Conservation (phyloP, 768 basidiomycete genomes). For the Mycena rosella region DNA sequence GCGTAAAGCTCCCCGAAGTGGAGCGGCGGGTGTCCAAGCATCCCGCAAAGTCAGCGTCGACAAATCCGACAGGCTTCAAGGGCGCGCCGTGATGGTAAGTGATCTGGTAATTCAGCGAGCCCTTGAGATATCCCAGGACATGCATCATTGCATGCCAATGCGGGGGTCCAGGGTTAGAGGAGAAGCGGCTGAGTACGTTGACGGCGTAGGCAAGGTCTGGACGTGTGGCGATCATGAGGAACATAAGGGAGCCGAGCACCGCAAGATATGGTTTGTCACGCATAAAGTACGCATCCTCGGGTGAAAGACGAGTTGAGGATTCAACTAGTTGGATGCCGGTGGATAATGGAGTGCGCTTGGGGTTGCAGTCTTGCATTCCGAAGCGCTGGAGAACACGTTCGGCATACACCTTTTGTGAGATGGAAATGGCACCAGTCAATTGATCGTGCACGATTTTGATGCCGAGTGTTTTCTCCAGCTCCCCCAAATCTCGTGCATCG, state of each 20-base stretch:
- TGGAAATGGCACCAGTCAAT: constrained; percentile 27
- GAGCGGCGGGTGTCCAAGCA: neutral
- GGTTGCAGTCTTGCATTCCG: constrained; percentile 13
- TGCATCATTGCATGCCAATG: constrained; percentile 46
- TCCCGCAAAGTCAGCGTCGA: neutral
- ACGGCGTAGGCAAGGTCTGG: constrained; percentile 27
- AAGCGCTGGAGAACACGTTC: constrained; percentile 41
- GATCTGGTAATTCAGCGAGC: constrained; percentile 38
- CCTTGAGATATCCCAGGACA: constrained; percentile 46
- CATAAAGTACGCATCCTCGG: constrained; percentile 9
- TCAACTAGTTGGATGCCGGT: neutral
- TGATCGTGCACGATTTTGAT: constrained; percentile 43
- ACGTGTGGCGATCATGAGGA: constrained; percentile 22
- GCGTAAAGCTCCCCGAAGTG: constrained; percentile 9
- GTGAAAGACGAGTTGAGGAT: neutral
- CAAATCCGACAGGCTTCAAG: neutral
- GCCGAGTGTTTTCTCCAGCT: constrained; percentile 36
- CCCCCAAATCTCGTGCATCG: neutral
- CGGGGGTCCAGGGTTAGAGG: constrained; percentile 29
- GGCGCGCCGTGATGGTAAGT: constrained; percentile 34
- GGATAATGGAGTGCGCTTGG: constrained; percentile 3
- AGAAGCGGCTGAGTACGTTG: constrained; percentile 12
- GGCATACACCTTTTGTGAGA: constrained; percentile 47
- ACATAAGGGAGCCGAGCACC: constrained; percentile 34
- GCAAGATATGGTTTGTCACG: constrained; percentile 24